Evolutionary conservation across 1,284 basidiomycete genomes (phyloP), one percentile per base, ranked within the genome.

Genomic region (Salmacisia buchloeana): DNA sequence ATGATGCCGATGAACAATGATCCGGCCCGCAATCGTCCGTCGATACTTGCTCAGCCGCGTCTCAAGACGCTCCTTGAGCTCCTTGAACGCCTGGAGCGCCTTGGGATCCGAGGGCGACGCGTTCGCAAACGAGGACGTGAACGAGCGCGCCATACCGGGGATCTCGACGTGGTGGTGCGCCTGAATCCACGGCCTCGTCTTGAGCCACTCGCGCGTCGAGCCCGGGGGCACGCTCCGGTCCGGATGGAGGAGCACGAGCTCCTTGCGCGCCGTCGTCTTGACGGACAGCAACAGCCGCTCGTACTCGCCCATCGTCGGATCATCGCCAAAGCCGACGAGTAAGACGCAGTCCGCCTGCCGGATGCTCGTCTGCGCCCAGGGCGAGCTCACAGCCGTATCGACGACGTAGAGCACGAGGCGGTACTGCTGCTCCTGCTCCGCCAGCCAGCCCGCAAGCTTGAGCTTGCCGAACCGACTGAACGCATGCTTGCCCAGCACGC

Each of bases 211-310:
- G 60, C 94, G 86, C 31, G 96, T 98, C 10, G 91, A 94, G 2
- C 96, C 94, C 2, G 93, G 89, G 2, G 86, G 83, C 2, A 98
- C 92, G 34, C 87, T 89, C 36, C 93, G 87, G 75, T 97, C 92
- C 2, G 93, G 88, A 77, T 99, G 94, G 10, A 99, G 83, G 9
- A 99, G 83, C 3, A 99, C 88, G 33, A 99, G 86, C 80, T 99
- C 94, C 80, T 98, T 98, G 66, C 96, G 83, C 18, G 96, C 94
- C 0, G 94, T 98, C 1, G 93, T 97, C 83, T 98, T 98, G 86
- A 92, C 88, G 5, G 92, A 85, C 54, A 98, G 82, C 7, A 84
- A 70, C 12, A 98, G 82, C 59, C 94, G 86, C 80, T 98, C 94
- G 76, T 92, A 94, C 82, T 97, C 93, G 27, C 93, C 93, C 21